A percentile compares a stretch with the other conserved stretches of the same genome.
These are phyloP conservation scores for Calonectria montana DNA, from an alignment of 2,329 filamentous ascomycete species.

Conservation along the genomic window DNA sequence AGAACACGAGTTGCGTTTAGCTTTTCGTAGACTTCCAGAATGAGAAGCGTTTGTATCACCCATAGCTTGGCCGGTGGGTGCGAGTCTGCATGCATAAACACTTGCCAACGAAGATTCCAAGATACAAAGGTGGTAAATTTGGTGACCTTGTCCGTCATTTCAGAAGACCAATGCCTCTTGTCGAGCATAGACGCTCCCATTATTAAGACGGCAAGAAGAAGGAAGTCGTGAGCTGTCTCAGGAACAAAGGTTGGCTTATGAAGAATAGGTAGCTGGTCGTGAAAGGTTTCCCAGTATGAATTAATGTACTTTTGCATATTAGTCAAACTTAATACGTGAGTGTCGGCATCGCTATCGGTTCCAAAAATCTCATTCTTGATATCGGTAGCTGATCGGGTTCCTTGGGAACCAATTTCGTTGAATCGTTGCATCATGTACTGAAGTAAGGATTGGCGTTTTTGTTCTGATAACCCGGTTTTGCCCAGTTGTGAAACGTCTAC, in stretches of 20 bases:
- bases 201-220: slow-evolving; percentile 40
- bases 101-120: slow-evolving; percentile 44
- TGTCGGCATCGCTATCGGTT: slow-evolving; percentile 40
- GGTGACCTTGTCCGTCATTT: slow-evolving; percentile 39
- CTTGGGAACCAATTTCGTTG: slow-evolving; percentile 43
- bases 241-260: slow-evolving; percentile 42
- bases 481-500: slow-evolving; percentile 38
- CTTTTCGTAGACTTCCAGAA: slow-evolving; percentile 43
- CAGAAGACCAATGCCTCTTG: slow-evolving; percentile 31
- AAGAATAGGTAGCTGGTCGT: slow-evolving; percentile 42
- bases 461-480: slow-evolving; percentile 40
- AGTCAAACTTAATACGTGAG: slow-evolving; percentile 38
- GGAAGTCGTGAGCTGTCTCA: slow-evolving; percentile 42
- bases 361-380: slow-evolving; percentile 45
- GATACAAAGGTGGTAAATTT: slow-evolving; percentile 45
- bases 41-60: slow-evolving; percentile 43
- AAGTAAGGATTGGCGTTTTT: slow-evolving; percentile 42
- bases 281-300: slow-evolving; percentile 44
- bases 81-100: slow-evolving; percentile 44
- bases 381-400: slow-evolving; percentile 41
- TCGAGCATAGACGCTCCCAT: slow-evolving; percentile 45
- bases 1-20: slow-evolving; percentile 42
- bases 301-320: slow-evolving; percentile 42
- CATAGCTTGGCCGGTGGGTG: slow-evolving; percentile 43
- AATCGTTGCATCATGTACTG: slow-evolving; percentile 45